A percentile compares a stretch with the other conserved stretches of the same genome.
Evolutionary conservation across 306 rosid genomes (phyloP).

Genomic region (Ormosia emarginata): DNA sequence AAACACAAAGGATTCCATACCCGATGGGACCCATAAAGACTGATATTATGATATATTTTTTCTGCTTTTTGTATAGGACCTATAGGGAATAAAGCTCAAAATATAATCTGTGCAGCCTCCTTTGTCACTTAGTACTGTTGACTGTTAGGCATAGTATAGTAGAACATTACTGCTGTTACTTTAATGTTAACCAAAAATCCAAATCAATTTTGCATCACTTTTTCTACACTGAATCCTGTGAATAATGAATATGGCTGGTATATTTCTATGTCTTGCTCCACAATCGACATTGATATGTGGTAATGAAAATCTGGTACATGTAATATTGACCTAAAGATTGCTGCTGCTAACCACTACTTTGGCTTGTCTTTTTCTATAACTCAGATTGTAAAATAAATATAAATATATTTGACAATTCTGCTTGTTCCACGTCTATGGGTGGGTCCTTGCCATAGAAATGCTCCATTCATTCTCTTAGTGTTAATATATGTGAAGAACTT

Average conservation of each 20-base stretch:
- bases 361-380: neutral
- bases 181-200: neutral
- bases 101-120: neutral
- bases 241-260: neutral
- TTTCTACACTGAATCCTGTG: neutral
- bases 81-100: neutral
- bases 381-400: neutral
- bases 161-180: neutral
- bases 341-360: neutral
- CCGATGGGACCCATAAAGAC: neutral
- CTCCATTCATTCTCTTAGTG: neutral
- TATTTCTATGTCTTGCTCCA: neutral
- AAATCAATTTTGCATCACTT: neutral
- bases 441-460: slow-evolving; percentile 1
- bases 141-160: neutral
- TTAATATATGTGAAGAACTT: neutral
- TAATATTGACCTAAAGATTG: slow-evolving; percentile 3
- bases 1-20: slow-evolving; percentile 19
- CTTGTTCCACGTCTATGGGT: neutral
- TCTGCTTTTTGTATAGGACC: neutral
- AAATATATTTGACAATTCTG: neutral
- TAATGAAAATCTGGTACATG: neutral
- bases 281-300: neutral
- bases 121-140: neutral
- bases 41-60: neutral